Conservation (phyloP, 441 rosid genomes). For the Croton laevigatus region DNA sequence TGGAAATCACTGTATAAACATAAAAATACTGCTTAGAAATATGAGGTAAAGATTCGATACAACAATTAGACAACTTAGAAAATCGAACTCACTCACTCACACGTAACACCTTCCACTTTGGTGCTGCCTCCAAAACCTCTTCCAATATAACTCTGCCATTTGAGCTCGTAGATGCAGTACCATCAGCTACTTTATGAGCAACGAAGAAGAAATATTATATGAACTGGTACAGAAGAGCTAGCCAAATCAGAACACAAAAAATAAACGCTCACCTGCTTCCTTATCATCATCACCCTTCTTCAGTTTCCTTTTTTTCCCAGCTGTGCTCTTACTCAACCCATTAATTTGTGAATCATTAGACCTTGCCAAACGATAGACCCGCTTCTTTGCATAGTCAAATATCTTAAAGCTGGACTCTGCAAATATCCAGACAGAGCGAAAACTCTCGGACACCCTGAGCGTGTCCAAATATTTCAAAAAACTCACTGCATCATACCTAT, state of each 20-base stretch:
- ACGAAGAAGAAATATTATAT: slow-evolving; percentile 19
- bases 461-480: slow-evolving; percentile 97
- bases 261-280: slow-evolving; percentile 36
- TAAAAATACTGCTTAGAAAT: slow-evolving; percentile 8
- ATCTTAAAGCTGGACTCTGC: slow-evolving; percentile 97
- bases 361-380: slow-evolving; percentile 65
- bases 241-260: neutral
- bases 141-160: slow-evolving; percentile 47
- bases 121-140: slow-evolving; percentile 86
- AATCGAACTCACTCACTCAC: slow-evolving; percentile 85
- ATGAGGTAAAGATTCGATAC: neutral
- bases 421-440: slow-evolving; percentile 97
- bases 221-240: slow-evolving; percentile 13
- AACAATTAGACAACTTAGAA: slow-evolving; percentile 23
- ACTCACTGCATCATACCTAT: slow-evolving; percentile 97
- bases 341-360: slow-evolving; percentile 47
- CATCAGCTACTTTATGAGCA: slow-evolving; percentile 37
- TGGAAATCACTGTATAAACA: neutral
- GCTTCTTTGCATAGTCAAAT: slow-evolving; percentile 95
- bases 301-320: slow-evolving; percentile 61
- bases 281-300: slow-evolving; percentile 29
- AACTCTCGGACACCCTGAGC: slow-evolving; percentile 91
- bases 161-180: slow-evolving; percentile 39
- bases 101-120: slow-evolving; percentile 98
- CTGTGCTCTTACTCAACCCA: slow-evolving; percentile 35